Evolutionary conservation across 768 basidiomycete species (phyloP), one percentile per base, ranked within the genome.

Genomic region (Boletus tylopilopsis): DNA sequence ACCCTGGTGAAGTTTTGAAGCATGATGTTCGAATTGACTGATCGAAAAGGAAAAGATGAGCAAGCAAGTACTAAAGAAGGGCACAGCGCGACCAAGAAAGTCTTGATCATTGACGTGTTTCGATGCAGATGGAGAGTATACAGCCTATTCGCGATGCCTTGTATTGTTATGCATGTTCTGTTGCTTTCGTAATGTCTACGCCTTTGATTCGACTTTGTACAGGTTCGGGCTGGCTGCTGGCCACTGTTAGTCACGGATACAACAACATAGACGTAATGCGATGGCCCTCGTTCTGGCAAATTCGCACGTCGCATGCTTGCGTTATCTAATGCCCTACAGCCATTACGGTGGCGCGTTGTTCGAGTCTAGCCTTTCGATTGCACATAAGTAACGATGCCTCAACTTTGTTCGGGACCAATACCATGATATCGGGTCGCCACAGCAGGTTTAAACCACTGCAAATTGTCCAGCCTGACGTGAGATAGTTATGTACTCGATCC

Each of bases 1-100:
- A 4, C 21, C 12, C 18, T 41, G 21, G n/a, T n/a, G n/a, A n/a
- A n/a, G n/a, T n/a, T n/a, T n/a, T 22, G 12, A 9, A n/a, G 13
- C 15, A 43, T 15, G 51, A 29, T 23, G 13, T 45, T n/a, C n/a
- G n/a, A n/a, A n/a, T n/a, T 60, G 33, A 54, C 40, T 10, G 12
- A 8, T 48, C 23, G 27, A 43, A 51, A 42, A 69, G 69, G 66
- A 64, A 53, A 67, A 60, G 56, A 72, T 69, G 36, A 62, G 54
- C 48, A 50, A 58, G 42, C 61, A 63, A 13, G 29, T 47, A n/a
- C n/a, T n/a, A 3, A 66, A 49, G 33, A 71, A 60, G 51, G 56
- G 54, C 21, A 34, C 50, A 11, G 39, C 40, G 19, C 63, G 64
- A 29, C 46, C 62, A 22, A 62, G 57, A 47, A 66, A 62, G 51